Evolutionary conservation across 139 green algal genomes (phyloP), one percentile per base, ranked within the genome.

Genomic region (Volvox reticuliferus): DNA sequence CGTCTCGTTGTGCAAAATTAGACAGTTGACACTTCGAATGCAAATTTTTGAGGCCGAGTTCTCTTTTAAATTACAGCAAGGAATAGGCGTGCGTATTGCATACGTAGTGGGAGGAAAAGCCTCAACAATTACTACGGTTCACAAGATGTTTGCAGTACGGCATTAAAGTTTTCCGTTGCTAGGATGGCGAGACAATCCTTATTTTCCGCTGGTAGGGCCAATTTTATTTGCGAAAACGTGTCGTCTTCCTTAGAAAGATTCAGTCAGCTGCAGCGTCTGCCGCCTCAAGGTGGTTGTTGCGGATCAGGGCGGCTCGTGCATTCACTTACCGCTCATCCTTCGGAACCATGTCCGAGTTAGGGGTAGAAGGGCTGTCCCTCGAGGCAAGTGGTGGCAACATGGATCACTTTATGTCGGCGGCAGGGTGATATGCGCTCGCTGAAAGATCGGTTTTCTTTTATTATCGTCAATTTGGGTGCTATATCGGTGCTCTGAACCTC

Each of bases 261-360:
- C 82, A 77, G 44, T 5, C 85, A 16, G 20, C 82, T 30, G 37
- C 28, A 77, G 37, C 28, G 21, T n/a, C 21, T 22, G 73, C 44
- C 44, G 44, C 44, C 44, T 55, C 68, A 55, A 55, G 68, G 14
- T 35, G 37, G 6, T 75, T 32, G 69, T 68, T 50, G 44, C 69
- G 33, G 21, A 19, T 84, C 32, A 28, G 69, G 16, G 55, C 44
- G 33, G 22, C 28, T 0, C 77, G 76, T 17, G 33, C 87, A 1
- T 33, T 84, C 26, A 16, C 32, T 22, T 30, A 30, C 12, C 19
- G 76, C 61, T 63, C 12, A 75, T 35, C 55, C 2, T 21, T 62
- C 5, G 89, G 79, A 73, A 89, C 62, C 12, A 82, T 89, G 55
- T 80, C 89, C 0, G 89, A 92, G 32, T 6, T 50, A 5, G 71